Evolutionary conservation across 352 stramenopile genomes (phyloP), one percentile per base, ranked within the genome.

Genomic region (Elongisporangium senticosum): DNA sequence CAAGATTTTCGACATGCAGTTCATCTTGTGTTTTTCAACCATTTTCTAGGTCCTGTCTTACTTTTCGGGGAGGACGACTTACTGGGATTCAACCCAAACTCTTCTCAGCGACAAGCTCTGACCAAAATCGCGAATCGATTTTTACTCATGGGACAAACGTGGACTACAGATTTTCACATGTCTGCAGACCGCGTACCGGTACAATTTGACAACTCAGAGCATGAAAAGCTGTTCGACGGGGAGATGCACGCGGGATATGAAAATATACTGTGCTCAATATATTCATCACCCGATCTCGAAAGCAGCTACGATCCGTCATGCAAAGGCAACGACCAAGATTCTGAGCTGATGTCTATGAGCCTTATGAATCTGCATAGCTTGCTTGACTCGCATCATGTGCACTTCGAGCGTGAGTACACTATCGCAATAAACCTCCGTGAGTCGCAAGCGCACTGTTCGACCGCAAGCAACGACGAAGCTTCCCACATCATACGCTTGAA

Each of bases 21-120:
- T n/a, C 83, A 90, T 61, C 56, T 89, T 2, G 68, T 90, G n/a
- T 87, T 93, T 20, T 90, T 89, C 61, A 79, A 84, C 47, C 79
- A 93, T 51, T 88, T 88, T 56, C 50, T 93, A 13, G 76, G 66
- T 6, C 76, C 78, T 28, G 68, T 65, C 11, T 24, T 92, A 28
- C 43, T 70, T 17, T 79, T 78, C 40, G 52, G 64, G 43, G 43
- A 13, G 1, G 49, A 74, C 23, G 55, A 55, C 1, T 51, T 65
- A 17, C 3, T 53, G 52, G 49, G 49, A 17, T 65, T 60, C 48
- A 14, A 19, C 7, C 48, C 50, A 2, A 69, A 59, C 8, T 37
- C 21, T 23, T 51, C 55, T 2, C 52, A 74, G 53, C 61, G 61
- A 49, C 59, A 48, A 10, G 48, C 10, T 5, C 47, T 79, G 19